Conservation (phyloP, 169 alveolate genomes). For the Neospora caninum region DNA sequence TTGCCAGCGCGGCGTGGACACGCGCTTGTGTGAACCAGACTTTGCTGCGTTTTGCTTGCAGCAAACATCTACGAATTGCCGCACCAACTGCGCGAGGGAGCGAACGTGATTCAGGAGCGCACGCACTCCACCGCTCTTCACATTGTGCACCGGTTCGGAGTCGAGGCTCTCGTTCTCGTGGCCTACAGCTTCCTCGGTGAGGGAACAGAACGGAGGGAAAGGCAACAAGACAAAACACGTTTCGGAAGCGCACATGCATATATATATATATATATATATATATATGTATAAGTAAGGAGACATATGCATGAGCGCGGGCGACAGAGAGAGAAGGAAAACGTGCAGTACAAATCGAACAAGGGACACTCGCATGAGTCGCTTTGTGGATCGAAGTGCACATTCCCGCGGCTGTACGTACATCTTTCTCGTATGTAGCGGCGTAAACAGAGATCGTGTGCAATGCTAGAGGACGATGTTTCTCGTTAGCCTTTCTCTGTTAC, state of each 20-base stretch:
- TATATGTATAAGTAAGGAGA: neutral
- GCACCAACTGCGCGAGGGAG: neutral
- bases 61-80: neutral
- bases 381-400: no score
- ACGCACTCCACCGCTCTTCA: neutral
- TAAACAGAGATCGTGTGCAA: no score
- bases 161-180: neutral
- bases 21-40: no score
- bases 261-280: neutral
- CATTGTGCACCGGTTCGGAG: neutral
- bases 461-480: no score
- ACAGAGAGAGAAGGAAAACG: neutral
- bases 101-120: neutral
- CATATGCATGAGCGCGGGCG: neutral
- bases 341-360: no score
- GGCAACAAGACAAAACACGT: neutral
- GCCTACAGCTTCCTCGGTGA: conserved; percentile 17
- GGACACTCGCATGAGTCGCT: no score
- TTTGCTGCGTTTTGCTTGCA: neutral
- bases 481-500: no score
- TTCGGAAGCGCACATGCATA: neutral
- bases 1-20: no score
- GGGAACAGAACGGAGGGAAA: neutral
- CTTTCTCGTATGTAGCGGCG: no score
- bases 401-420: no score